Percentiles rank a stretch among this genome's conserved stretches.
phyloP scores from a whole-genome alignment of 495 filamentous ascomycete species.

The Penicillium silybi region DNA sequence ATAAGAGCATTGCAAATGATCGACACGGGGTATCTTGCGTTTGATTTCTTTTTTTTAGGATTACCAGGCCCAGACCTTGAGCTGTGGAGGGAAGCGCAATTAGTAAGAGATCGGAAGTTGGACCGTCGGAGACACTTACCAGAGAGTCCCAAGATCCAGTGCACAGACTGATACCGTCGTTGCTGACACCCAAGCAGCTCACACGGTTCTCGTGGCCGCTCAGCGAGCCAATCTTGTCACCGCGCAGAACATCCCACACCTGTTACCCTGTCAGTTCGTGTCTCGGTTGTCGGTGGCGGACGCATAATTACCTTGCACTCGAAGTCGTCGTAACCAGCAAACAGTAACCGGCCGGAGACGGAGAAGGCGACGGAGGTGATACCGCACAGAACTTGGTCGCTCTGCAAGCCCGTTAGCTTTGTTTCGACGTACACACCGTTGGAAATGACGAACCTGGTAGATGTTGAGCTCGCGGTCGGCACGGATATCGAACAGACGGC shows the following conservation, averaged over 20 bases:
- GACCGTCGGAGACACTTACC: conserved; percentile 54
- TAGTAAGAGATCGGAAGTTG: conserved; percentile 2
- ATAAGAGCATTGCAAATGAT: conserved; percentile 43
- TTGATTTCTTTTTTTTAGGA: conserved; percentile 29
- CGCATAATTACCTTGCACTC: conserved; percentile 85
- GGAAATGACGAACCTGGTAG: conserved; percentile 66
- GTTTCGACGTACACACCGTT: neutral
- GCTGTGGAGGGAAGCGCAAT: conserved; percentile 42
- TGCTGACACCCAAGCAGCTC: conserved; percentile 96
- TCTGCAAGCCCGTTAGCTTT: conserved; percentile 50
- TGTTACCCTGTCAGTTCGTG: conserved; percentile 33
- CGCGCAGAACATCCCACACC: conserved; percentile 97
- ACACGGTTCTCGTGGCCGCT: conserved; percentile 98
- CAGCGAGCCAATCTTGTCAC: conserved; percentile 93
- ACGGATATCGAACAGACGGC: conserved; percentile 95
- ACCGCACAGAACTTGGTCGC: conserved; percentile 93
- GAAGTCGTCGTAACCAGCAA: conserved; percentile 98
- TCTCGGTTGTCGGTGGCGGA: neutral
- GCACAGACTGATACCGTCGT: conserved; percentile 98
- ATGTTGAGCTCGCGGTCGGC: conserved; percentile 94
- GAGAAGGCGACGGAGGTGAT: conserved; percentile 99
- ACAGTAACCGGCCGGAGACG: conserved; percentile 90
- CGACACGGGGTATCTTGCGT: conserved; percentile 46
- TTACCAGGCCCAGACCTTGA: conserved; percentile 85
- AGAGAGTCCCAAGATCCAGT: conserved; percentile 99